Conservation (phyloP, 1,284 basidiomycete species). For the Ganoderma lucidum region DNA sequence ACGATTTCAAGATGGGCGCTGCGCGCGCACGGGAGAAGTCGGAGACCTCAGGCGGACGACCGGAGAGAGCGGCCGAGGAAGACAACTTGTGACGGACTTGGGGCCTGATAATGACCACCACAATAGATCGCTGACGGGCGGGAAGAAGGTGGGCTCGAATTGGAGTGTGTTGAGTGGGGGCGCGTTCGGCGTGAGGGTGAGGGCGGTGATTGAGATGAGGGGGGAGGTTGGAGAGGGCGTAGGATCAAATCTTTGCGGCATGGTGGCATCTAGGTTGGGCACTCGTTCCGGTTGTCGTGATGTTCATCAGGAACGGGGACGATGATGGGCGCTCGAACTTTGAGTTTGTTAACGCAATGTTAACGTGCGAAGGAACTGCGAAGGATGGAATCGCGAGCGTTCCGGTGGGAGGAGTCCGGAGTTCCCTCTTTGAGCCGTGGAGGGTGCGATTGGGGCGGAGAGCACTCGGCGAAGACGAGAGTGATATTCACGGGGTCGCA, state of each 20-base stretch:
- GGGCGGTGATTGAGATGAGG: slow-evolving; percentile 23
- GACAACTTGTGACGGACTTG: not conserved
- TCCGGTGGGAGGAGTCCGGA: slow-evolving; percentile 5
- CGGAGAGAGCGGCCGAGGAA: not conserved
- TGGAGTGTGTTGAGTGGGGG: not conserved
- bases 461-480: not conserved
- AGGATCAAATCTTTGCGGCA: slow-evolving; percentile 19
- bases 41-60: not conserved
- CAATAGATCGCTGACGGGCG: not conserved
- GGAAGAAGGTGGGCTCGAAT: not conserved
- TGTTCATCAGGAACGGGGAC: slow-evolving; percentile 28
- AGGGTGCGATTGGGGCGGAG: slow-evolving; percentile 11
- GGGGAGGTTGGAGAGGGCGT: not conserved
- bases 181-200: not conserved
- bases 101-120: not conserved
- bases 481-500: not conserved
- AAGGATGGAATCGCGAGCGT: not conserved
- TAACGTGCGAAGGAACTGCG: not conserved
- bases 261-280: slow-evolving; percentile 22
- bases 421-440: slow-evolving; percentile 2
- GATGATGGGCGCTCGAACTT: slow-evolving; percentile 29
- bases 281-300: slow-evolving; percentile 26
- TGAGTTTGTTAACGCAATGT: slow-evolving; percentile 27
- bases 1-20: not conserved
- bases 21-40: not conserved